Evolutionary conservation across 768 basidiomycete genomes (phyloP).

Genomic region (Hericium rajendrae): DNA sequence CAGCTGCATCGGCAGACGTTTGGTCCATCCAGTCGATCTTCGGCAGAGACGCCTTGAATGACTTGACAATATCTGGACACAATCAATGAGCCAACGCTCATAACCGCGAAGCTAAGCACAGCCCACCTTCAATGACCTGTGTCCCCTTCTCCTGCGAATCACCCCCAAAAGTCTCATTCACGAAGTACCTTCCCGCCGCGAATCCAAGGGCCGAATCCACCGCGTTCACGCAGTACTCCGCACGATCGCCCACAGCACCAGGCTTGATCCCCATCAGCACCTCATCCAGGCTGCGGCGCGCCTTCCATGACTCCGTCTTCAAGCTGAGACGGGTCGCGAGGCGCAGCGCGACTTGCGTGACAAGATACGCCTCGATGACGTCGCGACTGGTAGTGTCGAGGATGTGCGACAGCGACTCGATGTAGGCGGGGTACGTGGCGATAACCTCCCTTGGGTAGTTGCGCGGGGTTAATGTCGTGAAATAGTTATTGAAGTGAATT

Average conservation of each 20-base stretch:
- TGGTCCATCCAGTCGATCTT: slow-evolving; percentile 89
- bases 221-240: slow-evolving; percentile 69
- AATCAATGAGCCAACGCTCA: slow-evolving; percentile 2
- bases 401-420: slow-evolving; percentile 54
- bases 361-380: slow-evolving; percentile 80
- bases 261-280: slow-evolving; percentile 76
- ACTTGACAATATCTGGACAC: slow-evolving; percentile 58
- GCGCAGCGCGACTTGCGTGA: slow-evolving; percentile 60
- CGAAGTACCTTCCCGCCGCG: slow-evolving; percentile 83
- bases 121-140: slow-evolving; percentile 66
- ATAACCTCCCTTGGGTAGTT: slow-evolving; percentile 68
- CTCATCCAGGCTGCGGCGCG: slow-evolving; percentile 60
- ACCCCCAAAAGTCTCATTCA: slow-evolving; percentile 71
- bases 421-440: slow-evolving; percentile 74
- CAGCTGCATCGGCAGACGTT: slow-evolving; percentile 69
- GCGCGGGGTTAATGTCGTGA: slow-evolving; percentile 76
- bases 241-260: slow-evolving; percentile 74
- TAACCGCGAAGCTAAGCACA: neutral
- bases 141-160: slow-evolving; percentile 75
- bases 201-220: slow-evolving; percentile 79
- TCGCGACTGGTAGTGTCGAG: slow-evolving; percentile 57
- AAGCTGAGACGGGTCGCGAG: slow-evolving; percentile 66
- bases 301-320: slow-evolving; percentile 71
- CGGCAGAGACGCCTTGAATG: slow-evolving; percentile 72
- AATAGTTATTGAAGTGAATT: slow-evolving; percentile 78